Evolutionary conservation across 768 basidiomycete genomes (phyloP), one percentile per base, ranked within the genome.

Genomic region (Leccinum subgranulosum): DNA sequence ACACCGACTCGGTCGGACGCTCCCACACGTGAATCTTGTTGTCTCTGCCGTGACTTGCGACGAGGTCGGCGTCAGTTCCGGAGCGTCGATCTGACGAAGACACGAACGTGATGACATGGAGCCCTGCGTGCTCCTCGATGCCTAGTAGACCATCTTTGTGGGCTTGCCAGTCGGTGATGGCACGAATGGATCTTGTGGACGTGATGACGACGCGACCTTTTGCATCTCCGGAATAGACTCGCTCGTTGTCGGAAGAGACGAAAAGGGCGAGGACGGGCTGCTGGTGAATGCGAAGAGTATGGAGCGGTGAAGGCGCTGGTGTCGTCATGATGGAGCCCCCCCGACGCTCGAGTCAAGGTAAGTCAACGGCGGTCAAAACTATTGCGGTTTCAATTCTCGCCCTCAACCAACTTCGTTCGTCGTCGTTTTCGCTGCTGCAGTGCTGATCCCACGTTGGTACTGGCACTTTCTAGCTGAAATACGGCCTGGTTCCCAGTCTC

Each of bases 171-270:
- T 80, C 75, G 1, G 83, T 75, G 17, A 91, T 74, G 0, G 91
- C 77, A n/a, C 96, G 83, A 17, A 94, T 77, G 1, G 85, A 83
- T 27, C 82, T 77, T 3, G 94, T 86, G 45, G 91, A 90, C 4
- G 88, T 91, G 56, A 90, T 74, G 4, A 86, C 81, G 23, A 94
- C 84, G n/a, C 75, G 80, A 3, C 96, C 96, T 17, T 85, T 80
- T 6, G 80, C 75, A 64, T 98, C 96, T 3, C 88, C 94, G 7
- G 95, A 92, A 73, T 93, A 95, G 6, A 98, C 74, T 17, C 90
- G 77, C 60, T 89, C 83, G 66, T 93, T 92, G 68, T 90, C 84
- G 4, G 75, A 62, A 1, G 92, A 91, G 65, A 93, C 75, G 46
- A 73, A 77, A 34, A 95, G 54, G 0, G 82, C 74, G 54, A 75